Percentiles rank a stretch among this genome's conserved stretches.
phyloP scores from a whole-genome alignment of 1,139 yeast genomes.

The Yamadazyma siamensis region DNA sequence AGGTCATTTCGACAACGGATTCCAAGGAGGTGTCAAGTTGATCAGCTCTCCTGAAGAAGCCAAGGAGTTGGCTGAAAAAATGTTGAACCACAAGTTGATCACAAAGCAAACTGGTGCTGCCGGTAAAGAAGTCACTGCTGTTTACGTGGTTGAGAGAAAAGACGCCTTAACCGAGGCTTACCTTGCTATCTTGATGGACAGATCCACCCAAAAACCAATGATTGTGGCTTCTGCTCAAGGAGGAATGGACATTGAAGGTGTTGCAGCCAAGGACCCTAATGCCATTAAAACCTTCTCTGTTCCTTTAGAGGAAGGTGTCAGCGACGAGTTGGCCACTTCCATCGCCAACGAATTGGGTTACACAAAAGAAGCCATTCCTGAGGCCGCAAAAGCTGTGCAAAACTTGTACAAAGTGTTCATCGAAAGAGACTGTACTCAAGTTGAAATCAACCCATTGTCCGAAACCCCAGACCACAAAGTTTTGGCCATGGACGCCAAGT shows the following conservation, averaged over 20 bases:
- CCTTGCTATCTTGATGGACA: constrained; percentile 91
- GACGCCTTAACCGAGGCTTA: constrained; percentile 94
- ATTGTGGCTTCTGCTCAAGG: constrained; percentile 97
- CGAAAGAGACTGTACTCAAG: constrained; percentile 95
- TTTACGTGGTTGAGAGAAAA: constrained; percentile 92
- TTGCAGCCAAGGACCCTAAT: constrained; percentile 86
- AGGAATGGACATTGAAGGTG: constrained; percentile 99
- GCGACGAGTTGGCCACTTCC: constrained; percentile 69
- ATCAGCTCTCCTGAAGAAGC: constrained; percentile 87
- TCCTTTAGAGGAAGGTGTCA: constrained; percentile 74
- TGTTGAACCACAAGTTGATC: constrained; percentile 89
- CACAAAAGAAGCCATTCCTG: constrained; percentile 71
- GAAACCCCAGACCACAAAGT: constrained; percentile 90
- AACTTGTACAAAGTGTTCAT: constrained; percentile 83
- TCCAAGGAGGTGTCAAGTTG: constrained; percentile 95
- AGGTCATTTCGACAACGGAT: constrained; percentile 94
- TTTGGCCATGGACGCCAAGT: constrained; percentile 98
- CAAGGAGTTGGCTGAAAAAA: constrained; percentile 77
- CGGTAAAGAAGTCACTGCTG: constrained; percentile 97
- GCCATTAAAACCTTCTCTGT: constrained; percentile 90
- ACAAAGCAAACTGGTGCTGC: constrained; percentile 98
- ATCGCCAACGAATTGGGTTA: constrained; percentile 83
- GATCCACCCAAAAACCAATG: constrained; percentile 84
- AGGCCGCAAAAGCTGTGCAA: constrained; percentile 85
- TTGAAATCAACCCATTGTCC: constrained; percentile 96